Base-by-base conservation (phyloP, 2,329 filamentous ascomycete genomes). In the Xylaria sp. region DNA sequence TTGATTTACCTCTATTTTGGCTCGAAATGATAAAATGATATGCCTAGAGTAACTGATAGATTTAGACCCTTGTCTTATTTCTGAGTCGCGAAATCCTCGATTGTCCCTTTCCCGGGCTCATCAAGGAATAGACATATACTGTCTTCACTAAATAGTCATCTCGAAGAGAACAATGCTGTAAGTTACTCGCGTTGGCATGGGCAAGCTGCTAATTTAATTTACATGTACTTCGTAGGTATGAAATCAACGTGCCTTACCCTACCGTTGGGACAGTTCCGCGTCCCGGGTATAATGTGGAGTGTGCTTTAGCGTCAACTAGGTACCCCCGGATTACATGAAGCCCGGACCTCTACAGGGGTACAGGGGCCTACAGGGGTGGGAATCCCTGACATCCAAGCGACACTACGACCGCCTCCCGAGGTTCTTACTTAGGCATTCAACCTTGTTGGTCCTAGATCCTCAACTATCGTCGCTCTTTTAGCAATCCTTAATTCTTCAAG, bases 391-490 rank as follows among this genome's bases (percentile, higher is more conserved):
- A 68, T 50, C 42, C 66, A 45, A 29, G 10, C 45, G 53, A 38
- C 33, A 27, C 49, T 31, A n/a, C 27, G 10, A 10, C 17, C 7
- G 20, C 5, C 36, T 25, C 9, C 53, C 20, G 47, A 39, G 56
- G 22, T 49, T 49, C 42, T 20, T 4, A 17, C 36, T 1, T n/a
- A n/a, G n/a, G 51, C 17, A 38, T 56, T 22, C 15, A 33, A 22
- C 20, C 17, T 36, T 42, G 51, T 29, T 58, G 20, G 53, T 44
- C 49, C n/a, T 36, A 57, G 31, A 11, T 36, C 13, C 63, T 53
- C 54, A n/a, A 66, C 54, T 53, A 10, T 58, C 50, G 66, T 69
- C 67, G 25, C 54, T 69, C 67, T 17, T 66, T 60, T 56, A n/a
- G 6, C 33, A 63, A 56, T 15, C 10, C 5, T 36, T 27, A 63